Evolutionary conservation across 2,329 filamentous ascomycete genomes (phyloP).

Genomic region (Aspergillus persii): DNA sequence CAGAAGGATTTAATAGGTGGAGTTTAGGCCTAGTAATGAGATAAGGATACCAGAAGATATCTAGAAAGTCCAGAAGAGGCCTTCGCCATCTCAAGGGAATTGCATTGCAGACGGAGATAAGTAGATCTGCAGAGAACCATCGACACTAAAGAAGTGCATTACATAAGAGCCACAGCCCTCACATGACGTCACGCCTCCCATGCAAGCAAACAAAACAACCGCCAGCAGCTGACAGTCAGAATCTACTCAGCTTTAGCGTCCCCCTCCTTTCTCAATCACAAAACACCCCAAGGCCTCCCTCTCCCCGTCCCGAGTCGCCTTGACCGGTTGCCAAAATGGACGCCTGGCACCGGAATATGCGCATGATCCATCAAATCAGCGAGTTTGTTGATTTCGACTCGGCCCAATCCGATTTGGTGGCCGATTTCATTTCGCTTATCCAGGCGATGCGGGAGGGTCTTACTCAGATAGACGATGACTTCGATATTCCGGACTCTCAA

Average conservation of each 20-base stretch:
- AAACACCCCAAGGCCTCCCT: background rate
- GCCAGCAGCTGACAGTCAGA: background rate
- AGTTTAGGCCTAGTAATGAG: background rate
- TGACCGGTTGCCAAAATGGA: constrained; percentile 15
- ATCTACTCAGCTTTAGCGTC: background rate
- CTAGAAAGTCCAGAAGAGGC: no score
- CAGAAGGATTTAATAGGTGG: background rate
- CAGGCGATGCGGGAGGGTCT: constrained; percentile 28
- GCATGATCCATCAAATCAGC: constrained; percentile 27
- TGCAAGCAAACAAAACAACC: background rate
- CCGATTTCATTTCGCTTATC: constrained; percentile 28
- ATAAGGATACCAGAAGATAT: background rate
- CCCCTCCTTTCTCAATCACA: background rate
- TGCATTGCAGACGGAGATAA: background rate
- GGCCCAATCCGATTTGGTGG: constrained; percentile 21
- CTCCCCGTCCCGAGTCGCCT: background rate
- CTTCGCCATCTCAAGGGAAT: no score
- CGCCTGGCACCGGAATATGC: constrained; percentile 24
- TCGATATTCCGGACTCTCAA: constrained; percentile 23
- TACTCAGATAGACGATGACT: constrained; percentile 24
- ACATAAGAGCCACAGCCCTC: background rate
- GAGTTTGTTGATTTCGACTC: constrained; percentile 30
- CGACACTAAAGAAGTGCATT: background rate
- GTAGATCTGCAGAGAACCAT: background rate
- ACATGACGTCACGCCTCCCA: constrained; percentile 10